Conservation (phyloP, 1,284 basidiomycete species). For the Puccinia coronata region DNA sequence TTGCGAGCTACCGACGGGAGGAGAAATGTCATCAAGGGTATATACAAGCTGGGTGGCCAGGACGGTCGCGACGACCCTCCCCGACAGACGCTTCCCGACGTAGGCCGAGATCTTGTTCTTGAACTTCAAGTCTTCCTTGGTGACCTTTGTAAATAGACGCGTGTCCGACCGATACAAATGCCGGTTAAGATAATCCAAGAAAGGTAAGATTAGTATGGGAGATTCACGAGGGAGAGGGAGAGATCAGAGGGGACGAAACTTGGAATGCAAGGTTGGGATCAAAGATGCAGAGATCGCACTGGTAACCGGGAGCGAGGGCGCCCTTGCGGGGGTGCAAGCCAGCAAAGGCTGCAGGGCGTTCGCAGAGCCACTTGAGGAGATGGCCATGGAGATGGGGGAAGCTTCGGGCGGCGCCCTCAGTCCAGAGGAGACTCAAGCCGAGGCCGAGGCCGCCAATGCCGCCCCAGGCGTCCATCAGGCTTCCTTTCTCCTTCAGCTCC, state of each 20-base stretch:
- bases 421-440: conserved; percentile 81
- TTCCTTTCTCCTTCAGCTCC: conserved; percentile 69
- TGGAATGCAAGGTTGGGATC: conserved; percentile 69
- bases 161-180: too few relatives aligned
- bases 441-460: conserved; percentile 85
- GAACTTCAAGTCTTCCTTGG: conserved; percentile 72
- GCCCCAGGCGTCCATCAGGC: conserved; percentile 85
- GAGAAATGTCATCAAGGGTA: conserved; percentile 15
- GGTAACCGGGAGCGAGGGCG: conserved; percentile 69
- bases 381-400: conserved; percentile 69
- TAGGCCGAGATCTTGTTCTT: conserved; percentile 92
- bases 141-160: conserved; percentile 64
- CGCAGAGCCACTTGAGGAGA: too few relatives aligned
- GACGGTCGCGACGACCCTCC: too few relatives aligned
- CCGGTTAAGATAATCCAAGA: background rate
- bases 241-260: conserved; percentile 51
- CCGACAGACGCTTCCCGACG: conserved; percentile 44
- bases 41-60: too few relatives aligned
- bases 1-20: background rate
- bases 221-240: background rate
- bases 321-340: conserved; percentile 73
- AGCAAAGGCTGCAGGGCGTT: conserved; percentile 73
- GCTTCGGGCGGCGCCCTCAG: conserved; percentile 65
- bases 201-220: background rate
- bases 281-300: conserved; percentile 83